Evolutionary conservation across 495 filamentous ascomycete species (phyloP).

Genomic region (Polyplosphaeria fusca): DNA sequence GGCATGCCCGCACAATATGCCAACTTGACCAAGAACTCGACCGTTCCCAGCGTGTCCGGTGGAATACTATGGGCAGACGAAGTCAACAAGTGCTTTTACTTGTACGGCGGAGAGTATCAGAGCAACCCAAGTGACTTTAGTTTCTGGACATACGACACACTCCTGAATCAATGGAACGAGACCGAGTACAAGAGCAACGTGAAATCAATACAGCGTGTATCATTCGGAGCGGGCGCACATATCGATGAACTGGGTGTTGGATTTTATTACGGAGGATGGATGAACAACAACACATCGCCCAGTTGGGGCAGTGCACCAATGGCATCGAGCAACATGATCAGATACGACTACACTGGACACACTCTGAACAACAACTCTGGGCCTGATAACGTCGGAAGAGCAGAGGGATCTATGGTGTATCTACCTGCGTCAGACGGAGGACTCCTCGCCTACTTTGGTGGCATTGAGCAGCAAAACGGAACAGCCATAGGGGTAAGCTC

Average conservation of each 20-base stretch:
- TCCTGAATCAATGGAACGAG: constrained; percentile 47
- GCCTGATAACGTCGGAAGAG: constrained; percentile 45
- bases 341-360: constrained; percentile 47
- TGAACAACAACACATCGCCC: constrained; percentile 45
- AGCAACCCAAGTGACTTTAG: constrained; percentile 40
- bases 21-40: constrained; percentile 50
- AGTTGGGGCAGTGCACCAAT: constrained; percentile 45
- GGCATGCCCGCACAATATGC: constrained; percentile 52
- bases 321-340: constrained; percentile 44
- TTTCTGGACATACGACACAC: constrained; percentile 47
- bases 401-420: constrained; percentile 49
- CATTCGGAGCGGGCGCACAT: constrained; percentile 42
- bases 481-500: constrained; percentile 28
- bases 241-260: constrained; percentile 41
- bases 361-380: constrained; percentile 46
- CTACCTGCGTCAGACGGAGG: constrained; percentile 53
- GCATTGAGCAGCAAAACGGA: constrained; percentile 41
- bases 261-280: constrained; percentile 52
- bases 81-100: constrained; percentile 53
- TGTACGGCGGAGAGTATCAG: constrained; percentile 52
- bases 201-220: constrained; percentile 34
- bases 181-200: constrained; percentile 25
- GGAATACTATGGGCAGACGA: constrained; percentile 52
- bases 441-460: constrained; percentile 54
- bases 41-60: constrained; percentile 46